Evolutionary conservation across 345 rosid species (phyloP), one percentile per base, ranked within the genome.

Genomic region (Draba incana): DNA sequence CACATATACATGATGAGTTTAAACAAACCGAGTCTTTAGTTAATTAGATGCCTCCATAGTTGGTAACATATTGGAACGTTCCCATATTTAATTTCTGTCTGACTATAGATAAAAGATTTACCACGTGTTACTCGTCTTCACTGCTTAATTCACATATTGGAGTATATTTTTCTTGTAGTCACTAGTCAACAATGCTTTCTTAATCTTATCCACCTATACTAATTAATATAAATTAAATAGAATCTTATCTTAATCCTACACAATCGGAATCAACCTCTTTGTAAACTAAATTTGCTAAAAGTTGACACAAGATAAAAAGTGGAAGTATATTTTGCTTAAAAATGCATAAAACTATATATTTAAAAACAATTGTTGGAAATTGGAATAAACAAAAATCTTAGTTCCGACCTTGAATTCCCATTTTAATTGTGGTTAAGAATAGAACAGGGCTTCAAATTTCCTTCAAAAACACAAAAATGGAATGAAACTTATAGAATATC

Each of bases 11-110:
- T 5, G 35, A 28, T 31, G 1, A 0, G 35, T 31, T 31, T 31
- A 31, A 31, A 31, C 35, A 4, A 31, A 31, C 6, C 35, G 4
- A 31, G 37, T 31, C 20, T 20, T 20, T 20, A 20, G 71, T 49
- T 57, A 57, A 49, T 50, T 41, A 56, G 77, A 56, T 73, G 77
- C 67, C 77, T 27, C 67, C 67, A 50, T 73, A 51, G 62, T 58
- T 73, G 55, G 56, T 1, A 64, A 64, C 63, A 55, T 63, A 27
- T 62, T 12, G 49, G 50, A 15, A 56, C 70, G 65, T 70, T 56
- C 65, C 65, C 42, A 25, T 43, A 7, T 31, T 57, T 39, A 52
- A 38, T 50, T 65, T 23, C 42, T 23, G 41, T 31, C 66, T 72
- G 77, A 57, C 77, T 59, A 52, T 66, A 51, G 77, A 51, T 59